Percentiles rank a stretch among this genome's conserved stretches.
Evolutionary conservation across 2,329 filamentous ascomycete species (phyloP).

Genomic region (Scedosporium dehoogii): DNA sequence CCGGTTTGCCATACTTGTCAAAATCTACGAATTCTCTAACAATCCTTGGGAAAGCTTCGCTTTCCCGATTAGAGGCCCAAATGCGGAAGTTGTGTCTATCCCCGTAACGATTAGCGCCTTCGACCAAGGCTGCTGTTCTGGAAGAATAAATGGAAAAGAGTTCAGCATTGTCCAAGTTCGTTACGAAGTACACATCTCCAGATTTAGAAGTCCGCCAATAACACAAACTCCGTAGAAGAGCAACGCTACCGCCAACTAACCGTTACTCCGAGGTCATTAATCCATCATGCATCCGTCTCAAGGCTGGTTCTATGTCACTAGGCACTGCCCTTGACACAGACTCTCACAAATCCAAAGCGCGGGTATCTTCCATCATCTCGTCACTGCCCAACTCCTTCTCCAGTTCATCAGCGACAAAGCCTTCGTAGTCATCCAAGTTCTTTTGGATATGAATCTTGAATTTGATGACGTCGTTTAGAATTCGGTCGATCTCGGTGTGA

Average conservation of each 20-base stretch:
- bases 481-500: conserved; percentile 93
- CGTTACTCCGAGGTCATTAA: not conserved
- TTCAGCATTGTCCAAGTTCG: not conserved
- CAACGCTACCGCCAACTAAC: not conserved
- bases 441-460: conserved; percentile 98
- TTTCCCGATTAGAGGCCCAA: no score
- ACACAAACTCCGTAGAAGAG: not conserved
- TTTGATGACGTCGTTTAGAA: conserved; percentile 94
- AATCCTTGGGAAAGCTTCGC: no score
- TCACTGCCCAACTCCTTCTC: conserved; percentile 70
- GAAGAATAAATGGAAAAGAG: not conserved
- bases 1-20: no score
- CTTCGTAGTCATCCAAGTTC: conserved; percentile 85
- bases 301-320: not conserved
- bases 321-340: conserved; percentile 6
- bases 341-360: conserved; percentile 33
- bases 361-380: conserved; percentile 44
- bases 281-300: not conserved
- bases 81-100: no score
- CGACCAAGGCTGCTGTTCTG: not conserved
- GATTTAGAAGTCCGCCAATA: not conserved
- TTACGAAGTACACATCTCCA: not conserved
- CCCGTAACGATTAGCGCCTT: not conserved
- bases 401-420: conserved; percentile 88
- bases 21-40: no score